Base-by-base conservation (phyloP, 495 filamentous ascomycete species). In the Xylaria bambusicola region DNA sequence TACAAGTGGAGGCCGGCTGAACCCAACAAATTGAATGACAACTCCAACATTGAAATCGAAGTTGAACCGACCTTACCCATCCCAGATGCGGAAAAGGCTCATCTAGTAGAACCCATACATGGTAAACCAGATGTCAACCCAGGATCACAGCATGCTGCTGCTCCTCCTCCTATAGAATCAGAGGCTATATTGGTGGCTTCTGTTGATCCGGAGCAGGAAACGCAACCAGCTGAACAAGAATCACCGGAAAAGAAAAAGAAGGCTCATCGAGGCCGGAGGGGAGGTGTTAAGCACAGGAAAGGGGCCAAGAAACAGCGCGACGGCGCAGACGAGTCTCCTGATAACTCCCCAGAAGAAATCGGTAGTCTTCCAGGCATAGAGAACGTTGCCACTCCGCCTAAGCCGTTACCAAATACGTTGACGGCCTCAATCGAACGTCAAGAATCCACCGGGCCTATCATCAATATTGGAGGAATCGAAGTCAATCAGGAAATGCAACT, bases 211-310 rank as follows among this genome's bases (percentile, higher is more conserved):
- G 63, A 66, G 0, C 74, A 76, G 6, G 72, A 79, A 45, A 62
- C 71, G 6, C 74, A 69, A 38, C 44, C 63, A n/a, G 60, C 54
- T 0, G 67, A 70, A 45, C 56, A 52, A 29, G 67, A 70, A 24
- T 62, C 61, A 23, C 63, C 62, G 15, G 71, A 76, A 50, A 66
- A 87, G 29, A 92, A 93, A 76, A 94, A 92, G 75, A 94, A 92
- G 68, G 80, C 81, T 2, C 88, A 88, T 47, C 84, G 94, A 61
- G 94, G 94, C 13, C 84, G 86, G 36, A 84, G 94, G 45, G 94
- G 92, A 38, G 93, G 93, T 12, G 81, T 83, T 45, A 85, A 86
- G 56, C 88, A 91, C 62, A 84, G 84, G 57, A 90, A 91, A 60
- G 74, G 72, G 4, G 61, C 56, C 31, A 74, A 73, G 61, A 74